Percentiles rank a stretch among this genome's conserved stretches.
phyloP scores from a whole-genome alignment of 1,284 basidiomycete species.

The Cutaneotrichosporon curvatum region DNA sequence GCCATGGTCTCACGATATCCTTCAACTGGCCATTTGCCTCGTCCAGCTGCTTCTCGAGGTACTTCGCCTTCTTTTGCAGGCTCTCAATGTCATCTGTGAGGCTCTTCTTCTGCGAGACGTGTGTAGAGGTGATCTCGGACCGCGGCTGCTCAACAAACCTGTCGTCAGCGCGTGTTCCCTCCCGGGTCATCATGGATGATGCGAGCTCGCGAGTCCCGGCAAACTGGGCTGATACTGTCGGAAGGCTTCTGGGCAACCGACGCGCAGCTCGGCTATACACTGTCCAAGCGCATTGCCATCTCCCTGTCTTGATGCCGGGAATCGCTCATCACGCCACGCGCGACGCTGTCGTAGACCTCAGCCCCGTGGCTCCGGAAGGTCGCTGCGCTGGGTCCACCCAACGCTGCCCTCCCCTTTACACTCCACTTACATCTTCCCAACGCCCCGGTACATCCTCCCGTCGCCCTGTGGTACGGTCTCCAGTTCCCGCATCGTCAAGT shows the following conservation, averaged over 20 bases:
- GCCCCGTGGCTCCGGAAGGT: too few relatives aligned
- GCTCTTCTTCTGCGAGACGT: constrained; percentile 69
- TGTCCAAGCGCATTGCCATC: neutral
- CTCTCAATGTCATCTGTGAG: constrained; percentile 69
- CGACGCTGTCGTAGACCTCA: too few relatives aligned
- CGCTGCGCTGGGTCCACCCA: too few relatives aligned
- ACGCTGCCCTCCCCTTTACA: too few relatives aligned
- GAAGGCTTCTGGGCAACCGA: too few relatives aligned
- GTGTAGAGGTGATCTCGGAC: constrained; percentile 63
- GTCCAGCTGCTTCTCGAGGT: constrained; percentile 81
- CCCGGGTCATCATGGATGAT: constrained; percentile 1
- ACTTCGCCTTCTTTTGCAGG: constrained; percentile 69
- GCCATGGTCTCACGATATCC: constrained; percentile 63
- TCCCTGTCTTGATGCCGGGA: too few relatives aligned
- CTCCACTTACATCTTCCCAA: constrained; percentile 82
- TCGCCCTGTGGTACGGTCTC: constrained; percentile 43
- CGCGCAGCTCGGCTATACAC: too few relatives aligned
- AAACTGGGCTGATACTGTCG: too few relatives aligned
- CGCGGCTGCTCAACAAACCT: constrained; percentile 88
- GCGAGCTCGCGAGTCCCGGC: too few relatives aligned
- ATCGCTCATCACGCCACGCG: too few relatives aligned
- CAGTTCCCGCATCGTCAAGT: constrained; percentile 60
- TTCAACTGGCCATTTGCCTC: constrained; percentile 77
- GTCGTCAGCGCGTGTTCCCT: constrained; percentile 9
- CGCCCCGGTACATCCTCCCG: constrained; percentile 76